A percentile compares a stretch with the other conserved stretches of the same genome.
phyloP scores from a whole-genome alignment of 163 green algal species.

The Chlamydomonas reinhardtii region DNA sequence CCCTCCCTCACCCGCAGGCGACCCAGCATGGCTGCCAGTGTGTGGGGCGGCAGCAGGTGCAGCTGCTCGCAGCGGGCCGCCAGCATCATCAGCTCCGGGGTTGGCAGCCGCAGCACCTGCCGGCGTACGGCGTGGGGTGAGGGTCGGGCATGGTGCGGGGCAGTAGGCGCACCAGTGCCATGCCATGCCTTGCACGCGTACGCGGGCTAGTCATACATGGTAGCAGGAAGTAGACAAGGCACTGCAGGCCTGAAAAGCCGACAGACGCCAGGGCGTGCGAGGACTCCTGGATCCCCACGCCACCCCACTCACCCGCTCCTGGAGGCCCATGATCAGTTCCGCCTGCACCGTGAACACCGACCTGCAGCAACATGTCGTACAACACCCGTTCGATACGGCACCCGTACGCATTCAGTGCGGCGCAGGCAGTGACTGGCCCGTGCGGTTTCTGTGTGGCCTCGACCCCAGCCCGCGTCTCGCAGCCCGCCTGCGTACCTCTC shows the following conservation, averaged over 20 bases:
- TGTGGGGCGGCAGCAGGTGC: constrained; percentile 37
- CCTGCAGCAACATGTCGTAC: no score
- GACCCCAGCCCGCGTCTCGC: no score
- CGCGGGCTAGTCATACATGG: no score
- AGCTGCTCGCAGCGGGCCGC: constrained; percentile 6
- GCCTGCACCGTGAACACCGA: constrained; percentile 19
- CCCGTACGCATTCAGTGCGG: no score
- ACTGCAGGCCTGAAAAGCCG: no score
- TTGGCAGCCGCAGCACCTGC: constrained; percentile 28
- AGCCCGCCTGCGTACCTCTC: background rate
- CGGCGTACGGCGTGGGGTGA: background rate
- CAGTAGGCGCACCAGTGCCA: no score
- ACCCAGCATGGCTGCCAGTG: constrained; percentile 4
- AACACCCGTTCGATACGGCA: no score
- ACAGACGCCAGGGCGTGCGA: no score
- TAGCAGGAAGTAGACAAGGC: no score
- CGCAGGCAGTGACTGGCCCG: no score
- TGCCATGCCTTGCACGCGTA: no score
- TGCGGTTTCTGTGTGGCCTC: no score
- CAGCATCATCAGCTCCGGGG: constrained; percentile 26
- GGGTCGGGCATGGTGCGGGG: background rate
- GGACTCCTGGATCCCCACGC: background rate
- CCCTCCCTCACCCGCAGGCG: background rate
- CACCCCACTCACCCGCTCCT: background rate
- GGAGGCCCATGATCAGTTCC: constrained; percentile 36